phyloP scores from a whole-genome alignment of 2,329 filamentous ascomycete species.

The Monilinia fructicola region DNA sequence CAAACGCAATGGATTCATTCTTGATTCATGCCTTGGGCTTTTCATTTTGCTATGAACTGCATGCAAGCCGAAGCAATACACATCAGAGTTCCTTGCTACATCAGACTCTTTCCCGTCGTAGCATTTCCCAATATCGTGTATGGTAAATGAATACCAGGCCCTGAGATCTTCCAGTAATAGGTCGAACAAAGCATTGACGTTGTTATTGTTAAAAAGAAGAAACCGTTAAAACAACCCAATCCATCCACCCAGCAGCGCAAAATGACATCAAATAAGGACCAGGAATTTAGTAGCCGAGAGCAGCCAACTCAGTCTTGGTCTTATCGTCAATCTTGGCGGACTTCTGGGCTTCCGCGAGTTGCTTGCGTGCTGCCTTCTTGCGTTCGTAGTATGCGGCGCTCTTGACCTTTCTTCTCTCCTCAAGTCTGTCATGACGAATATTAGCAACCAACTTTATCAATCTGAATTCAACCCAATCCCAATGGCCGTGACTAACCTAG shows the following conservation, averaged over 20 bases:
- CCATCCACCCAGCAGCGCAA: conserved; percentile 25
- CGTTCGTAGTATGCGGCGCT: conserved; percentile 98
- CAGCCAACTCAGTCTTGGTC: conserved; percentile 83
- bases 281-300: conserved; percentile 79
- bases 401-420: conserved; percentile 99
- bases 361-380: conserved; percentile 95
- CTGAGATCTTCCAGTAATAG: conserved; percentile 37
- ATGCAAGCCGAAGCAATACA: conserved; percentile 41
- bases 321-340: conserved; percentile 82
- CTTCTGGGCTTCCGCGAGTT: conserved; percentile 91
- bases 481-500: conserved; percentile 66
- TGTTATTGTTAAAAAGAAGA: conserved; percentile 32
- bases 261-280: conserved; percentile 35
- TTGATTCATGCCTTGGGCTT: conserved; percentile 35
- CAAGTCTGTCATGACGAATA: conserved; percentile 64
- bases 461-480: conserved; percentile 1
- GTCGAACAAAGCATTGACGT: conserved; percentile 42
- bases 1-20: conserved; percentile 26
- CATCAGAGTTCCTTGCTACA: conserved; percentile 37
- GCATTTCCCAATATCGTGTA: conserved; percentile 37
- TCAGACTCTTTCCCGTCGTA: conserved; percentile 37
- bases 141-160: conserved; percentile 32
- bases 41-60: conserved; percentile 40
- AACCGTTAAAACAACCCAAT: conserved; percentile 34
- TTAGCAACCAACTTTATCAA: conserved; percentile 27